These are phyloP conservation scores for Talinum fruticosum DNA, from an alignment of 148 eudicot species.

Conservation along the genomic window DNA sequence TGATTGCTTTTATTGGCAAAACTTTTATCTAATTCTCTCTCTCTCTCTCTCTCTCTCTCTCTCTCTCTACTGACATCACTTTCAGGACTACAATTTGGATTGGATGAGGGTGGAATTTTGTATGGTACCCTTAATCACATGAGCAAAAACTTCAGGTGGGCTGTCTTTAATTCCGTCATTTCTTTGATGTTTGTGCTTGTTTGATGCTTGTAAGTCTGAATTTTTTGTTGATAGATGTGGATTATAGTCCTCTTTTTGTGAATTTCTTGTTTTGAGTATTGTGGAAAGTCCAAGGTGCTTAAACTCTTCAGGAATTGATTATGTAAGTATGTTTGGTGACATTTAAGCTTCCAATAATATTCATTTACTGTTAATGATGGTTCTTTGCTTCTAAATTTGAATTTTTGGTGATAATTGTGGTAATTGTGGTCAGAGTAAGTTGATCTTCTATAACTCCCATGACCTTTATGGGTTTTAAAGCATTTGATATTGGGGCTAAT, in stretches of 20 bases:
- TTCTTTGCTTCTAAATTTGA: not conserved
- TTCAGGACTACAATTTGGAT: slow-evolving; percentile 12
- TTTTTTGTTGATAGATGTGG: slow-evolving; percentile 17
- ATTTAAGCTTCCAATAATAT: not conserved
- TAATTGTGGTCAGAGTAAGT: not conserved
- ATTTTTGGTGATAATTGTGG: not conserved
- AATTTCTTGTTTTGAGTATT: not conserved
- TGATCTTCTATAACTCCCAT: not conserved
- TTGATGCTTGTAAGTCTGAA: slow-evolving; percentile 1
- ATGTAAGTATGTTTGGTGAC: not conserved
- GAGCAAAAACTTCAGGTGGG: slow-evolving; percentile 20
- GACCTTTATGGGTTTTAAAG: not conserved
- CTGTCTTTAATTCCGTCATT: not conserved
- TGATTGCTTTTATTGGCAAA: slow-evolving; percentile 1
- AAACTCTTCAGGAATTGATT: not conserved
- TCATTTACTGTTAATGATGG: not conserved
- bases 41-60: not conserved
- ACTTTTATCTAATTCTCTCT: not conserved
- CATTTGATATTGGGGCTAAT: not conserved
- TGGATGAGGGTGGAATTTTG: slow-evolving; percentile 1
- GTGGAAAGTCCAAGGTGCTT: not conserved
- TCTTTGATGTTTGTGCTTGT: not conserved
- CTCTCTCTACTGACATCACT: slow-evolving; percentile 2
- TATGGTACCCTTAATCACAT: slow-evolving; percentile 5
- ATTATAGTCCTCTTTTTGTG: not conserved